These are phyloP conservation scores for Claviceps cyperi DNA, from an alignment of 2,329 filamentous ascomycete genomes.

Conservation along the genomic window DNA sequence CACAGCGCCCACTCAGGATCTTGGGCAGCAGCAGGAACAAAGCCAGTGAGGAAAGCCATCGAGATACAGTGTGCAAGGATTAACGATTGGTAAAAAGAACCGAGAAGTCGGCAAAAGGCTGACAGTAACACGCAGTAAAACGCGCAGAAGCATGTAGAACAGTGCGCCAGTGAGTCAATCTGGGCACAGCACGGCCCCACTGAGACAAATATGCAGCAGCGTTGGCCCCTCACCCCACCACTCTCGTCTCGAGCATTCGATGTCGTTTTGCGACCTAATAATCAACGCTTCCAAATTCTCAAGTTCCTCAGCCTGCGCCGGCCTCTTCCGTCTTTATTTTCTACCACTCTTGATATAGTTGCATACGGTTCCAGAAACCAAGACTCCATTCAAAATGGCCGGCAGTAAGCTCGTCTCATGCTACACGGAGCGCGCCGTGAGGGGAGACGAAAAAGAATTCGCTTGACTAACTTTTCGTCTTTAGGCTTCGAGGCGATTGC, in stretches of 20 bases:
- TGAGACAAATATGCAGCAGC: slow-evolving; percentile 19
- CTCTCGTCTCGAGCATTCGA: slow-evolving; percentile 8
- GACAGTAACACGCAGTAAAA: too few species aligned
- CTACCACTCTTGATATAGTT: slow-evolving; percentile 3
- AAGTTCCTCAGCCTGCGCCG: slow-evolving; percentile 1
- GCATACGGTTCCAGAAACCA: not conserved
- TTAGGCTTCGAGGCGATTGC: slow-evolving; percentile 31
- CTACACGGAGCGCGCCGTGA: slow-evolving; percentile 1
- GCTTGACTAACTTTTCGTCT: slow-evolving; percentile 9
- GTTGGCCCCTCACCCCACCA: slow-evolving; percentile 22
- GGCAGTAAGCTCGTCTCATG: slow-evolving; percentile 13
- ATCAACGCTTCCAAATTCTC: slow-evolving; percentile 9
- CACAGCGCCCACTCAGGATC: too few species aligned
- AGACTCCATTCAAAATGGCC: slow-evolving; percentile 18
- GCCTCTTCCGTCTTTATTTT: slow-evolving; percentile 1
- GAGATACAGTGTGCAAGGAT: too few species aligned
- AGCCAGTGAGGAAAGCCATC: too few species aligned
- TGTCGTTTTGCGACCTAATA: slow-evolving; percentile 20
- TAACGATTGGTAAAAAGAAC: too few species aligned
- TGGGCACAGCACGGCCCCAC: slow-evolving; percentile 10
- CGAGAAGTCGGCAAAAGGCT: too few species aligned
- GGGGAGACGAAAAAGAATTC: slow-evolving; percentile 5
- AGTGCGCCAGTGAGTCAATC: slow-evolving; percentile 5
- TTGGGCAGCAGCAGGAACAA: not conserved
- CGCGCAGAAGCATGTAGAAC: too few species aligned